Evolutionary conservation across 768 basidiomycete species (phyloP), one percentile per base, ranked within the genome.

Genomic region (Leccinum subgranulosum): DNA sequence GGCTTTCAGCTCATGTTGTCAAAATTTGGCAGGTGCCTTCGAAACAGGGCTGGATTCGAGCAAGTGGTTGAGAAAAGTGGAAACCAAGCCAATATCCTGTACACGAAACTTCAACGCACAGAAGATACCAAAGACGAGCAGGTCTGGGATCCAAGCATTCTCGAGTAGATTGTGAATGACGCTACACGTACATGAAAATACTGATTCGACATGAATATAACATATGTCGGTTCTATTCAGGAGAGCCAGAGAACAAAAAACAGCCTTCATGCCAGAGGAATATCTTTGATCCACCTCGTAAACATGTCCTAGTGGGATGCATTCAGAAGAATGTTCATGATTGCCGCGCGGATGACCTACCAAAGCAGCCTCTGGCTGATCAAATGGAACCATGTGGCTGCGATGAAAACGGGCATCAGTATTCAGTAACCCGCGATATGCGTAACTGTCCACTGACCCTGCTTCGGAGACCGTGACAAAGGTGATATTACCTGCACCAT

Each of bases 311-410:
- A 59, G 36, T 57, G 49, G 28, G 50, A 41, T 45, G 47, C 28
- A 27, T 21, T 57, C 11, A 45, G 49, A 25, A 29, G 29, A 9
- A 34, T 8, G 15, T 56, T 51, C 31, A 46, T 9, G 28, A n/a
- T 5, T 14, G 12, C 1, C 36, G 1, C 2, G 8, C 8, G 29
- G 41, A 57, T 6, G 29, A 68, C 85, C 50, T 65, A 88, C 92
- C 69, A 93, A 75, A 47, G 93, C 84, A 41, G 86, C 94, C 66
- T 91, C 89, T 1, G 94, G 89, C 67, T 95, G 92, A 73, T 98
- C 92, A 66, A 81, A 86, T 5, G 94, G 93, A 8, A 92, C 92
- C 92, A 94, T 90, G 69, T 93, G 91, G 34, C 90, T 91, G 64
- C 6, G 57, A 59, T 60, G 47, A 54, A 55, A 51, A n/a, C 28